A percentile compares a stretch with the other conserved stretches of the same genome.
These are phyloP conservation scores for Tuber magnatum DNA, from an alignment of 495 filamentous ascomycete species.

Conservation along the genomic window DNA sequence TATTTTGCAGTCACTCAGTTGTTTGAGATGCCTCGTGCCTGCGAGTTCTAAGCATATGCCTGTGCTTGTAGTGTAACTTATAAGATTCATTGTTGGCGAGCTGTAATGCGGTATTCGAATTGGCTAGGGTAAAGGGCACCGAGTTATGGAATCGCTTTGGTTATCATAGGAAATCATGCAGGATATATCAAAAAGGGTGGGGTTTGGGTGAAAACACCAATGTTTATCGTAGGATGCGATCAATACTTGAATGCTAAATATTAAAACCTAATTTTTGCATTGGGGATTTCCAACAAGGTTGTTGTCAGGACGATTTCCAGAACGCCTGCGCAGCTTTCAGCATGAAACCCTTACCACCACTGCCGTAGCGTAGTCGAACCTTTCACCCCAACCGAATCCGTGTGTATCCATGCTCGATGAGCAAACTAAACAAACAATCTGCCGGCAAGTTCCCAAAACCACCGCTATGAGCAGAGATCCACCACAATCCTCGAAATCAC, in stretches of 20 bases:
- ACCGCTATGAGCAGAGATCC: conserved; percentile 9
- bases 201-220: background rate
- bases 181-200: background rate
- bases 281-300: background rate
- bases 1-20: background rate
- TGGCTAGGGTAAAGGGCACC: background rate
- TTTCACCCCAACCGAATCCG: no score
- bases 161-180: background rate
- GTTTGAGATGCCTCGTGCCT: background rate
- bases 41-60: background rate
- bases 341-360: background rate
- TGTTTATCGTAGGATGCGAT: background rate
- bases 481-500: background rate
- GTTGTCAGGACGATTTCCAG: background rate
- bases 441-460: background rate
- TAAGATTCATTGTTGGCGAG: background rate
- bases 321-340: background rate
- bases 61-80: background rate
- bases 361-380: background rate
- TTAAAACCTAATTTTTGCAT: background rate
- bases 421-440: background rate
- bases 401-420: background rate
- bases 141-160: background rate
- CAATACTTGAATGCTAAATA: background rate
- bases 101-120: background rate